Evolutionary conservation across 2,329 filamentous ascomycete species (phyloP).

Genomic region (Claviceps pusilla): DNA sequence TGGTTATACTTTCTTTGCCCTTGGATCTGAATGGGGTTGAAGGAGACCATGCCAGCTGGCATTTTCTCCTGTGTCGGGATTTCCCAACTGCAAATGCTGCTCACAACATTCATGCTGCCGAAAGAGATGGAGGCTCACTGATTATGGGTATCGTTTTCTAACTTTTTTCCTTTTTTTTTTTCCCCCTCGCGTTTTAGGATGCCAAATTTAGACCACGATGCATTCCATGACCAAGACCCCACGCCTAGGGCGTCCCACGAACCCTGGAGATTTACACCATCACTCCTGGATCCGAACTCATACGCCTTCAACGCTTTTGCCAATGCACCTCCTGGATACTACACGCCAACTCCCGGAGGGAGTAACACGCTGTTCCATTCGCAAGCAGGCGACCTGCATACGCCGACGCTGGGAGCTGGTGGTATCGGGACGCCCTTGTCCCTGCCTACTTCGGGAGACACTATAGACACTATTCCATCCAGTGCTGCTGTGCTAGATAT

Average conservation of each 20-base stretch:
- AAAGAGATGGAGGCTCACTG: neutral
- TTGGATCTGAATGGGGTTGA: neutral
- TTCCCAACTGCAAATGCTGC: neutral
- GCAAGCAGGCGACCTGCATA: conserved; percentile 76
- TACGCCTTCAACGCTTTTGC: conserved; percentile 67
- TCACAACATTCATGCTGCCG: neutral
- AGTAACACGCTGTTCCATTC: conserved; percentile 68
- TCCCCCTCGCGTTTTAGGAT: conserved; percentile 5
- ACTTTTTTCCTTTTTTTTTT: neutral
- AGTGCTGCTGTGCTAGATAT: conserved; percentile 48
- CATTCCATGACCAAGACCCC: conserved; percentile 57
- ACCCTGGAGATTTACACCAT: conserved; percentile 76
- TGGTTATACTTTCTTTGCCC: conserved; percentile 4
- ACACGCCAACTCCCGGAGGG: conserved; percentile 73
- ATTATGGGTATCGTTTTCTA: neutral
- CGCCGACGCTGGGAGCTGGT: conserved; percentile 58
- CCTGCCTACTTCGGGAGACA: conserved; percentile 52
- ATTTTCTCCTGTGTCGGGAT: neutral
- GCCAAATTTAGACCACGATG: conserved; percentile 13
- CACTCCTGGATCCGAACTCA: conserved; percentile 71
- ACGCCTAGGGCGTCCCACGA: conserved; percentile 70
- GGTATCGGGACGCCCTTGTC: conserved; percentile 71
- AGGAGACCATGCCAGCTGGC: neutral
- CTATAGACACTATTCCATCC: conserved; percentile 41
- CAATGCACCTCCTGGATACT: conserved; percentile 69